Evolutionary conservation across 1,284 basidiomycete species (phyloP).

Genomic region (Papiliotrema nemorosa): DNA sequence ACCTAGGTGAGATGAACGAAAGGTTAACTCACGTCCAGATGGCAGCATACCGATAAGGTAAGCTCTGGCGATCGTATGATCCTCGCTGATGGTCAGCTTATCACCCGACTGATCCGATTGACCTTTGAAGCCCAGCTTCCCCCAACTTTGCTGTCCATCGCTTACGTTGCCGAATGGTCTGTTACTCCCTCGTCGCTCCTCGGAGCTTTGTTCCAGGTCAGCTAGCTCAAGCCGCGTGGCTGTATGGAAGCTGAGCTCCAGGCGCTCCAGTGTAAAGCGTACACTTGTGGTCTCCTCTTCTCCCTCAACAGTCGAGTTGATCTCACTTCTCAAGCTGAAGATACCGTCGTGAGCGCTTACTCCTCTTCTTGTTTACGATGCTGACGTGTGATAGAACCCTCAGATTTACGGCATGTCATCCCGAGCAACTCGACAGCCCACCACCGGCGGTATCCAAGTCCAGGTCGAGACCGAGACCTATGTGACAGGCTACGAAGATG

Average conservation of each 20-base stretch:
- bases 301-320: constrained; percentile 20
- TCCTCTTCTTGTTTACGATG: background rate
- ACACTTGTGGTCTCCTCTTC: constrained; percentile 22
- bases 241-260: background rate
- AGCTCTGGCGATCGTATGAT: background rate
- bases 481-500: constrained; percentile 10
- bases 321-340: constrained; percentile 5
- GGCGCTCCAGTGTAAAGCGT: constrained; percentile 22
- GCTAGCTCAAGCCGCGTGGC: background rate
- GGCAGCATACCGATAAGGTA: constrained; percentile 29
- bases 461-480: constrained; percentile 25
- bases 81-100: constrained; percentile 9
- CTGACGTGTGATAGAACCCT: background rate
- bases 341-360: background rate
- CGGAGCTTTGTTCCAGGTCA: constrained; percentile 22
- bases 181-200: constrained; percentile 26
- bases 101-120: constrained; percentile 27
- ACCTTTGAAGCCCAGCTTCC: constrained; percentile 36
- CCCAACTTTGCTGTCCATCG: constrained; percentile 25
- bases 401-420: constrained; percentile 16
- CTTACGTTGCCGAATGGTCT: constrained; percentile 22
- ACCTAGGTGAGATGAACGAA: background rate
- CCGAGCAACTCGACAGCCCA: background rate
- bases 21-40: constrained; percentile 8
- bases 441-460: constrained; percentile 18